Base-by-base conservation (phyloP, 345 rosid genomes). In the Populus deltoides region DNA sequence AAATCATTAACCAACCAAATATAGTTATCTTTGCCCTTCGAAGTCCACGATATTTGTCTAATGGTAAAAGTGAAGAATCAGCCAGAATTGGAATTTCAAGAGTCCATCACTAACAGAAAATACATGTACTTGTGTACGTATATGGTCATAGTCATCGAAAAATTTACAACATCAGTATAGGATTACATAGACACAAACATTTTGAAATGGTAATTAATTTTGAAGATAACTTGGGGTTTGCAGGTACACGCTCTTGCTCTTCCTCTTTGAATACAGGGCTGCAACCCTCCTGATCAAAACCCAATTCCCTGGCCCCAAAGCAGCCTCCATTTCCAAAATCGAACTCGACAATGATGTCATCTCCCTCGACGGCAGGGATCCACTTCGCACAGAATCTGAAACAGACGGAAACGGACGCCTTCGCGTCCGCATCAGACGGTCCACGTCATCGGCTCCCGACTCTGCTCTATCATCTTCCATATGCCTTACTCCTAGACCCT, bases 211-310 rank as follows among this genome's bases (percentile, higher is more conserved):
- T 57, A 9, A n/a, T 9, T 57, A 57, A 57, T 57, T 7, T 57
- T n/a, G 10, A 57, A 22, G 11, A 38, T 17, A 45, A 11, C 1
- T 17, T 49, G 10, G 6, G 33, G n/a, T 20, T 27, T 80, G 78
- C 86, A 88, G 90, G 90, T 88, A 88, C 77, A 88, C 90, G 0
- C 85, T 88, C 9, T 65, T 88, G 78, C 87, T 88, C 20, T 86
- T 88, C 31, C 83, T 88, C 25, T 85, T 88, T 70, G 90, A 88
- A 77, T 88, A 86, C 66, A 81, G 87, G 80, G 90, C 89, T 0
- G 90, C 90, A 0, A 86, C 80, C 25, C 69, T 81, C 6, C 43
- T 88, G 22, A 86, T 88, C 83, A 79, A 68, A 74, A 78, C 80
- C 43, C 87, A 86, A 7, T 88, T 88, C 47, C 89, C 90, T 0